phyloP scores from a whole-genome alignment of 192 early-diverging fungal species.

The Coemansia guatemalensis region DNA sequence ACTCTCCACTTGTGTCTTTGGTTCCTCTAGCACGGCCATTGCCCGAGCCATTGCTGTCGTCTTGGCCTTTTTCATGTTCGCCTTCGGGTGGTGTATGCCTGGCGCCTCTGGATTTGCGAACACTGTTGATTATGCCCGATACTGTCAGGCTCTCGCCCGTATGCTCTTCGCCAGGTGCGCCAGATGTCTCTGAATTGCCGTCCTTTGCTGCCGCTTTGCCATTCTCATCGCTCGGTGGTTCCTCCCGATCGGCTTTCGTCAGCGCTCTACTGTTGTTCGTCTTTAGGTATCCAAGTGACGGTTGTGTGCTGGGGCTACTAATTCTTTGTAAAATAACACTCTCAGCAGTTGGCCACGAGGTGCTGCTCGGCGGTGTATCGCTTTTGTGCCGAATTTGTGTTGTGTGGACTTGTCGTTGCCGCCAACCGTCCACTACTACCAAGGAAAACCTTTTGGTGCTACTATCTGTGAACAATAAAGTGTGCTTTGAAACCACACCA shows the following conservation, averaged over 20 bases:
- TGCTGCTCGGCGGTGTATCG: conserved; percentile 3
- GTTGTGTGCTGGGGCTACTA: conserved; percentile 27
- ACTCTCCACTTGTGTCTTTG: neutral
- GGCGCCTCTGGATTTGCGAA: conserved; percentile 32
- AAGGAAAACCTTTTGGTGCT: no score
- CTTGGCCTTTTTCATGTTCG: neutral
- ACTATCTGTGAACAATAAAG: no score
- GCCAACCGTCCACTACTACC: no score
- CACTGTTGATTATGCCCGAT: conserved; percentile 35
- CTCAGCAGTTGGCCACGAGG: conserved; percentile 43
- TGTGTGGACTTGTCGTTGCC: neutral
- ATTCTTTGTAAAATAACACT: conserved; percentile 51
- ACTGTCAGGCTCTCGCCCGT: conserved; percentile 21
- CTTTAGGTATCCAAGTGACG: conserved; percentile 13
- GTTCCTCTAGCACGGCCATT: neutral
- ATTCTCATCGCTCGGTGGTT: neutral
- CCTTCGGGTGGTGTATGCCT: neutral
- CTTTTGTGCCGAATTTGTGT: neutral
- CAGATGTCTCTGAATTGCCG: neutral
- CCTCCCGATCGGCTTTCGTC: neutral
- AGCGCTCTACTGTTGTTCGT: neutral
- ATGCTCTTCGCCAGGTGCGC: neutral
- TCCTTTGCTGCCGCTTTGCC: conserved; percentile 5
- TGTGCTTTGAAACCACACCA: no score
- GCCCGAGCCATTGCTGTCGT: neutral